These are phyloP conservation scores for Pezicula radicicola DNA, from an alignment of 2,329 filamentous ascomycete species.

Conservation along the genomic window DNA sequence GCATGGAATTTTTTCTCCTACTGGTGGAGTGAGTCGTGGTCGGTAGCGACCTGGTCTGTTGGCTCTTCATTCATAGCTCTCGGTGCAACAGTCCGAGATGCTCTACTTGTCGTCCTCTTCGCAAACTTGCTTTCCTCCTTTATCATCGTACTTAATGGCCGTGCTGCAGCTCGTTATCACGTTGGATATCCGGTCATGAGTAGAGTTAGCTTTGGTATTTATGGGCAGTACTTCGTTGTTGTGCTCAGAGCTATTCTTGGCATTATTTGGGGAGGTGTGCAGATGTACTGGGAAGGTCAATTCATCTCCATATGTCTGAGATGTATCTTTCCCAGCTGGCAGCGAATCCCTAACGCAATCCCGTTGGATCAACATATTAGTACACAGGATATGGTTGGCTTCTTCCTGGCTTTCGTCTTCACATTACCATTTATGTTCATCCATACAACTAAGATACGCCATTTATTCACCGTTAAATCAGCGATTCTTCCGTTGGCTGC, in stretches of 20 bases:
- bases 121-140: neutral
- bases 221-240: neutral
- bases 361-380: neutral
- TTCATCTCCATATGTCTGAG: neutral
- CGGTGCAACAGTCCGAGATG: neutral
- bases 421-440: neutral
- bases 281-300: neutral
- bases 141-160: neutral
- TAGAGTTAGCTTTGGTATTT: neutral
- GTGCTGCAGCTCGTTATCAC: neutral
- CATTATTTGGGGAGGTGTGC: neutral
- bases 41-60: neutral
- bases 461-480: neutral
- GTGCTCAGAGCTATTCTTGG: neutral
- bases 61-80: neutral
- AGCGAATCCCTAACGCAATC: neutral
- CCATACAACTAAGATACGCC: neutral
- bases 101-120: neutral
- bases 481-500: neutral
- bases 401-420: neutral
- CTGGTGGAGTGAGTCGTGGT: conserved; percentile 1
- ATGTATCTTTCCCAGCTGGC: neutral
- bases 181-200: neutral
- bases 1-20: neutral
- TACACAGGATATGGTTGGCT: neutral